Base-by-base conservation (phyloP, 345 rosid species). In the Ricinus communis region DNA sequence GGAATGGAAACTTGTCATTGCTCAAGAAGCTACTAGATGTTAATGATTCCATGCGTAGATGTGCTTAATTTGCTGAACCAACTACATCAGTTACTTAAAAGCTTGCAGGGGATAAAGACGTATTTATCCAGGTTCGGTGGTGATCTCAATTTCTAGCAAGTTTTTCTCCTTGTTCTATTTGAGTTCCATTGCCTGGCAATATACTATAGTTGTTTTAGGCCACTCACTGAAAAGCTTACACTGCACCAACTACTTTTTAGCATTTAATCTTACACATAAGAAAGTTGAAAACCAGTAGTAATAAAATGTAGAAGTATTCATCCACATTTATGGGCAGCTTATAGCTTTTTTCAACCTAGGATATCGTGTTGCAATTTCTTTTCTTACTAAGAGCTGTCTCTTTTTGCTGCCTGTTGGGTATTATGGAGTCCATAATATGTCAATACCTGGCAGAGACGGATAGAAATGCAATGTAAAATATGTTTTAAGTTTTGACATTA, bases 1-100 rank as follows among this genome's bases (percentile, higher is more conserved):
- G 99, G 89, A 80, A 96, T 96, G 87, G 99, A 96, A 74, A 96
- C 93, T 94, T 91, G 59, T 92, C 95, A 0, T 81, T 82, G 80
- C 94, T 96, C 2, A 96, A 91, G 90, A 96, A 93, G 80, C 81
- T 96, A 69, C 56, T 89, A 63, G 99, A 96, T 67, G 84, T 75
- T 27, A 96, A 93, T 79, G 99, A 96, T 75, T 80, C 97, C 53
- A 88, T 93, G 99, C 88, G 99, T 83, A 87, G 98, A 79, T 93
- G 98, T 71, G 98, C 99, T 83, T 86, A 87, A 28, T 90, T 96
- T 53, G 88, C 95, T 73, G 82, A 89, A 40, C 83, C 89, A 2
- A 82, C 99, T 59, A 91, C 93, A 61, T 91, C 99, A 0, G 98
- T 91, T 63, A 89, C 88, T 9, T 97, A 96, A 78, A 96, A 96